phyloP scores from a whole-genome alignment of 2,329 filamentous ascomycete genomes.

The Alternaria gansuensis region DNA sequence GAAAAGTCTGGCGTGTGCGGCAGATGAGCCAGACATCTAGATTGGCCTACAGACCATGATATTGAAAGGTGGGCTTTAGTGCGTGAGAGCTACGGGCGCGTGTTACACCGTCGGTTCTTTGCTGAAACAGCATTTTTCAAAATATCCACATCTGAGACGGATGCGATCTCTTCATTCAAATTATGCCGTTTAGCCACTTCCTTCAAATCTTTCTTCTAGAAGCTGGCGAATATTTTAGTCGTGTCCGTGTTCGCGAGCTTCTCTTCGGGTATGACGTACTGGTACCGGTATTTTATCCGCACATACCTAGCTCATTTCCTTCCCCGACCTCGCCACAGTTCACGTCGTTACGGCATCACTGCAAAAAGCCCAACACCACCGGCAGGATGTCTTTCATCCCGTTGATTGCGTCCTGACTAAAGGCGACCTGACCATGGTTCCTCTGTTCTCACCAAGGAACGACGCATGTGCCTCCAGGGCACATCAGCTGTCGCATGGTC shows the following conservation, averaged over 20 bases:
- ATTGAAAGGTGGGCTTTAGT: background rate
- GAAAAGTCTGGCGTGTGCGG: slow-evolving; percentile 16
- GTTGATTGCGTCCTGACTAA: too few relatives aligned
- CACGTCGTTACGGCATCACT: too few relatives aligned
- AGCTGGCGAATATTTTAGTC: background rate
- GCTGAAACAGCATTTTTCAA: background rate
- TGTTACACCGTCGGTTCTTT: background rate
- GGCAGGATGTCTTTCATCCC: background rate
- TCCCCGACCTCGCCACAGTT: background rate
- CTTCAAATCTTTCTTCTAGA: background rate
- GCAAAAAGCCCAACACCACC: background rate
- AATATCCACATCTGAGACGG: background rate
- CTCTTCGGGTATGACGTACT: background rate
- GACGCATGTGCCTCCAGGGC: background rate
- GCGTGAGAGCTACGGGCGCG: background rate
- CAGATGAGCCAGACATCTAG: background rate
- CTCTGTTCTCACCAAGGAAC: background rate
- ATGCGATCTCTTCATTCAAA: background rate
- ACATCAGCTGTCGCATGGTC: background rate
- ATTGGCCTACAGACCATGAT: background rate
- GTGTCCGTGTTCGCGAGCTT: background rate
- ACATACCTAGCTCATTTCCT: background rate
- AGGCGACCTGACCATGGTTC: background rate
- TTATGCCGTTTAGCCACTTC: too few relatives aligned
- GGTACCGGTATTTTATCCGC: background rate